Evolutionary conservation across 208 protist species (phyloP).

Genomic region (Strigomonas galati): DNA sequence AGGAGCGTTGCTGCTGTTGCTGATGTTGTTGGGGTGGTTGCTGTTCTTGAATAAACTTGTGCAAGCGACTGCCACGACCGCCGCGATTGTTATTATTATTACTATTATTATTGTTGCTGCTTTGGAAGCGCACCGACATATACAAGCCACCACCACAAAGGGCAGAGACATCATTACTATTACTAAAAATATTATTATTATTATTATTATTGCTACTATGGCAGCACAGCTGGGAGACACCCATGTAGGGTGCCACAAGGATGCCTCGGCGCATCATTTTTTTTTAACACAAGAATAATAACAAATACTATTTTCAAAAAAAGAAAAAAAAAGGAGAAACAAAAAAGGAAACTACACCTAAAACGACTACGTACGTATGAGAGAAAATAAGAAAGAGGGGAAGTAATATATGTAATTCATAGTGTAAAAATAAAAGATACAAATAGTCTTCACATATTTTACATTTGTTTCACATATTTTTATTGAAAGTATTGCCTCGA

Average conservation of each 20-base stretch:
- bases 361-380: not conserved
- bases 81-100: not conserved
- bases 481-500: conserved; percentile 4
- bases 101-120: too few species aligned
- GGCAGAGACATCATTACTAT: too few species aligned
- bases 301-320: not conserved
- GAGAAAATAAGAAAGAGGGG: conserved; percentile 8
- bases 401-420: too few species aligned
- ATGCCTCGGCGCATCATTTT: conserved; percentile 13
- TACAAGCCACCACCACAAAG: too few species aligned
- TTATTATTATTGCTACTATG: too few species aligned
- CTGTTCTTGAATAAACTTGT: conserved; percentile 50
- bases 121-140: too few species aligned
- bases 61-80: conserved; percentile 18
- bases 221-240: not conserved
- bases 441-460: too few species aligned
- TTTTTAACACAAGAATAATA: not conserved
- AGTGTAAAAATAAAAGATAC: too few species aligned
- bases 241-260: not conserved
- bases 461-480: too few species aligned
- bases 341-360: conserved; percentile 1
- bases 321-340: conserved; percentile 10
- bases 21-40: not conserved
- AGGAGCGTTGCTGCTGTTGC: not conserved
- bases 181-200: too few species aligned